Conservation (phyloP, 108 stramenopile species). For the Ochromonas danica region DNA sequence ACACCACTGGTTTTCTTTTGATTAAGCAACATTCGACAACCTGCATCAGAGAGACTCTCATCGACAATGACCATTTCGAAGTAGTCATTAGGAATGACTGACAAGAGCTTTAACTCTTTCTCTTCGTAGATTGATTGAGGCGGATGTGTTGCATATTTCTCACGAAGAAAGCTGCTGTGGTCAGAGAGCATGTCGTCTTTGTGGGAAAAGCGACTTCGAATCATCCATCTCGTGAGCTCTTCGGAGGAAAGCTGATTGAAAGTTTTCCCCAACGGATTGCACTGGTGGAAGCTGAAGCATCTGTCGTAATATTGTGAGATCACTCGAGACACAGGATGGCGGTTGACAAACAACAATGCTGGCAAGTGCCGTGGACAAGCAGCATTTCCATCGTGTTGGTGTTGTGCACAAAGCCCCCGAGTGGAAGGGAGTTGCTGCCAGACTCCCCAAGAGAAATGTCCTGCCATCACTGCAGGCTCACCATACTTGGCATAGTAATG, state of each 20-base stretch:
- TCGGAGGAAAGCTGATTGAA: constrained; percentile 4
- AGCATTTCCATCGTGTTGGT: not conserved
- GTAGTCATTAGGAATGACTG: too few species aligned
- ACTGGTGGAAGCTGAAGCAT: constrained; percentile 18
- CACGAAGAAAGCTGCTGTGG: not conserved
- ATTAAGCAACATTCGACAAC: constrained; percentile 34
- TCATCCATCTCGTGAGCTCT: not conserved
- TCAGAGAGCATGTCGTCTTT: not conserved
- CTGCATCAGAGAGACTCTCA: constrained; percentile 34
- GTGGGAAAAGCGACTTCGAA: not conserved
- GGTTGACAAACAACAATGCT: constrained; percentile 23
- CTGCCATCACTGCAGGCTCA: constrained; percentile 35
- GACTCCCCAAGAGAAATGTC: constrained; percentile 44
- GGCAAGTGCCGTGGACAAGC: not conserved
- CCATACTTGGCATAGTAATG: not conserved
- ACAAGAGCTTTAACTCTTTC: too few species aligned
- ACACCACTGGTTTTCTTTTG: constrained; percentile 29
- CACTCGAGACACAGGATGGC: constrained; percentile 40
- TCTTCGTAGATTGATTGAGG: too few species aligned
- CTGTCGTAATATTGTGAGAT: constrained; percentile 43
- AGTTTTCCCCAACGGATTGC: not conserved
- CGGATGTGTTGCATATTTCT: not conserved
- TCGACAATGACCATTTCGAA: constrained; percentile 7
- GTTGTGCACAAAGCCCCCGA: not conserved
- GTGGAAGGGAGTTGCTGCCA: constrained; percentile 27